Base-by-base conservation (phyloP, 2,329 filamentous ascomycete species). In the Cytospora mali region DNA sequence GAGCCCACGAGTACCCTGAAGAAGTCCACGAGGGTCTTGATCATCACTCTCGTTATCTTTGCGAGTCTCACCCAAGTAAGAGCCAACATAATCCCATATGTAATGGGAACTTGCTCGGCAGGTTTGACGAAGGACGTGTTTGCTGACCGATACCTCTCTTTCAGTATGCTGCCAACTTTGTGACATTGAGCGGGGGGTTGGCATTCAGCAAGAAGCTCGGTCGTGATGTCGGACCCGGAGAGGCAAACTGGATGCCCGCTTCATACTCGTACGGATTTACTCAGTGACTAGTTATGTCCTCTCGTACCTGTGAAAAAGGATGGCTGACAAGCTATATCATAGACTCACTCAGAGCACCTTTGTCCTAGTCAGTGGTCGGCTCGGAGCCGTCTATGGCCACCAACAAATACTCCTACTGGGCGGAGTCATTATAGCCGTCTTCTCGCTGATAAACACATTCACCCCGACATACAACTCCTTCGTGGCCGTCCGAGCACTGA, bases 311-410 rank as follows among this genome's bases (percentile, higher is more conserved):
- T 6, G 27, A 35, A 2, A 14, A 18, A 1, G 29, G 49, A 27
- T 25, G 27, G 29, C 31, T 55, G 1, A 14, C 35, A 39, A 1
- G 4, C 21, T 49, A 2, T 6, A 6, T 46, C n/a, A 2, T 33
- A 81, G 79, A 1, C 71, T 83, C 14, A 79, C 81, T 0, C 80
- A 83, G 65, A 78, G 82, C 3, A 77, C 81, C 2, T 84, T 85
- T 63, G 81, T 85, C 18, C 71, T 85, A 0, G 75, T 82, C 3
- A 78, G 76, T 7, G 83, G 83, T 6, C 78, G 83, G 0, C 71
- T 85, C 1, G 83, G 82, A 0, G 79, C 81, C 52, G 73, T 85
- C 1, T 83, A 80, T 65, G 84, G 83, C 4, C 81, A 84, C 68
- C 79, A 80, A 58, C 75, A 74, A 6, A 70, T 83, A 18, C 73